Percentiles rank a stretch among this genome's conserved stretches.
These are phyloP conservation scores for Phalaenopsis hybrid DNA, from an alignment of 116 monocot genomes.

Conservation along the genomic window DNA sequence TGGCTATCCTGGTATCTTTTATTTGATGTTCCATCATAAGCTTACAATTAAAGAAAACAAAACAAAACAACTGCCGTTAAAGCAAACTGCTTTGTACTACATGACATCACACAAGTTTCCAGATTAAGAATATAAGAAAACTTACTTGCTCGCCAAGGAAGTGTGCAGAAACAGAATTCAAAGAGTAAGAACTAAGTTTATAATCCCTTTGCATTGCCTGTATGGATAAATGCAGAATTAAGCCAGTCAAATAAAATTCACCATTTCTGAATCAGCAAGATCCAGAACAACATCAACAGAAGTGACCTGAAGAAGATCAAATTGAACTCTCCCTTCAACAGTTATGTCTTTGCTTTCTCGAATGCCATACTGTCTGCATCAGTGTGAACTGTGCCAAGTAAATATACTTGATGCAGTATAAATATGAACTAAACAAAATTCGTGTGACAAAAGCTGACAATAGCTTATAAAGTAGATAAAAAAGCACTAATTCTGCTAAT, in stretches of 20 bases:
- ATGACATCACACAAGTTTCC: neutral
- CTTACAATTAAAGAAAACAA: neutral
- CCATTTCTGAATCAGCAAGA: neutral
- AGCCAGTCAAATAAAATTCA: neutral
- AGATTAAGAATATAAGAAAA: conserved; percentile 4
- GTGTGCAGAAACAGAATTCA: conserved; percentile 98
- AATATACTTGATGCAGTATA: neutral
- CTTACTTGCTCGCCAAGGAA: conserved; percentile 91
- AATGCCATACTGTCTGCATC: conserved; percentile 84
- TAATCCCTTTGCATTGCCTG: conserved; percentile 99
- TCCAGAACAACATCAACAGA: conserved; percentile 2
- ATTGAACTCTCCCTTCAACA: conserved; percentile 98
- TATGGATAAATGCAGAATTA: conserved; percentile 5
- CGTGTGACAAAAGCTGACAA: neutral
- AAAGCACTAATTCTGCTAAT: neutral
- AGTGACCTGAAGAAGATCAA: conserved; percentile 92
- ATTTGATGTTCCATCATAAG: neutral
- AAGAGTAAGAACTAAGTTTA: conserved; percentile 97
- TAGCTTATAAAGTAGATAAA: neutral
- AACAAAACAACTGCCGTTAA: neutral
- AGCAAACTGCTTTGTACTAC: neutral
- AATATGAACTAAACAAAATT: neutral
- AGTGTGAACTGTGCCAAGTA: neutral
- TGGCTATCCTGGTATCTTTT: neutral
- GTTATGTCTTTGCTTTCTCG: conserved; percentile 97